These are phyloP conservation scores for Phytopythium cucurbitacearum DNA, from an alignment of 352 stramenopile genomes.

Conservation along the genomic window DNA sequence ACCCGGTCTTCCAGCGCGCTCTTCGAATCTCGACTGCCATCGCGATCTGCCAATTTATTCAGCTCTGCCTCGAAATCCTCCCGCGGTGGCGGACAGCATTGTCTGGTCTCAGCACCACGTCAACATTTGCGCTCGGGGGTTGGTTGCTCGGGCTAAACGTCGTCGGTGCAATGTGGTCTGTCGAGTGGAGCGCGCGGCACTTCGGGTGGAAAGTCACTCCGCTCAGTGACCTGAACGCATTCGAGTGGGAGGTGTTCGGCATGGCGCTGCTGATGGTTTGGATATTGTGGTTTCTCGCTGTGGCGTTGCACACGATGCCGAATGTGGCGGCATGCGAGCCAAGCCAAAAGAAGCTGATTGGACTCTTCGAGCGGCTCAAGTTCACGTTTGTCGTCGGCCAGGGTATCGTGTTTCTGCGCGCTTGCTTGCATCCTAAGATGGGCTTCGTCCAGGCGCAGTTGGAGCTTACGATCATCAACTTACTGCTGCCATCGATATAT, in stretches of 20 bases:
- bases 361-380: slow-evolving; percentile 78
- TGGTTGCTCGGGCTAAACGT: slow-evolving; percentile 63
- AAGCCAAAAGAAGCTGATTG: slow-evolving; percentile 57
- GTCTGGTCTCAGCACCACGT: slow-evolving; percentile 36
- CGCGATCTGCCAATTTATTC: slow-evolving; percentile 81
- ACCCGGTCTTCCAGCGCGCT: slow-evolving; percentile 81
- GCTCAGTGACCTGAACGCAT: slow-evolving; percentile 53
- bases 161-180: slow-evolving; percentile 53
- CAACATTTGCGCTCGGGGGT: slow-evolving; percentile 54
- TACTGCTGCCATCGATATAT: slow-evolving; percentile 83
- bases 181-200: slow-evolving; percentile 78
- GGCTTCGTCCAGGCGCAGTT: slow-evolving; percentile 85
- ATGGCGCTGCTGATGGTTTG: slow-evolving; percentile 71
- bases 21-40: slow-evolving; percentile 78
- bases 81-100: slow-evolving; percentile 64
- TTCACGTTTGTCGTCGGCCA: slow-evolving; percentile 79
- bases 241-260: slow-evolving; percentile 80
- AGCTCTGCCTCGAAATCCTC: slow-evolving; percentile 80
- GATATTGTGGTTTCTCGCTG: slow-evolving; percentile 80
- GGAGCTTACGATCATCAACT: slow-evolving; percentile 87
- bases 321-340: slow-evolving; percentile 52
- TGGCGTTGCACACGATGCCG: slow-evolving; percentile 56
- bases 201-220: slow-evolving; percentile 64
- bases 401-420: slow-evolving; percentile 73
- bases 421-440: slow-evolving; percentile 78